Evolutionary conservation across 495 filamentous ascomycete species (phyloP).

Genomic region (Lentithecium fluviatile): DNA sequence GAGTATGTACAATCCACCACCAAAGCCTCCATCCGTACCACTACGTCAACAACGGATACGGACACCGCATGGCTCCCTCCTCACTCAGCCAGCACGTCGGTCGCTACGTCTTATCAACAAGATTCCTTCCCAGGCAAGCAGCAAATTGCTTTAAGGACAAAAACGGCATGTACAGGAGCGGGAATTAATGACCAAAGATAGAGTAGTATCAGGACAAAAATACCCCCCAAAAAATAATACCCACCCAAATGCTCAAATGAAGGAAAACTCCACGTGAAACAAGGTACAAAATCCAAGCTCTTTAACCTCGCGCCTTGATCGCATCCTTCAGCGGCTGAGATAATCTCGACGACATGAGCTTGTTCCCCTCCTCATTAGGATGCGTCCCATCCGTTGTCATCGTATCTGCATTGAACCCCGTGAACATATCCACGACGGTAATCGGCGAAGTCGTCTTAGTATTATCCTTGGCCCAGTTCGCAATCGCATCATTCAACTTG

Average conservation of each 20-base stretch:
- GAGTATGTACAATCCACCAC: too few relatives aligned
- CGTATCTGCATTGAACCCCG: constrained; percentile 15
- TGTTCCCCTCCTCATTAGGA: constrained; percentile 20
- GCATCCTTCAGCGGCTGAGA: constrained; percentile 5
- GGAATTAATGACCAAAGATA: too few relatives aligned
- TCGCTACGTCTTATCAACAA: too few relatives aligned
- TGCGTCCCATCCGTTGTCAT: constrained; percentile 30
- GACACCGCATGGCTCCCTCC: too few relatives aligned
- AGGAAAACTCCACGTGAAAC: too few relatives aligned
- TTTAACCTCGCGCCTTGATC: constrained; percentile 23
- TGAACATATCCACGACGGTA: constrained; percentile 21
- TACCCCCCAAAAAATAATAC: neutral
- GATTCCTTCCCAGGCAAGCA: too few relatives aligned
- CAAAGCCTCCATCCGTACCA: too few relatives aligned
- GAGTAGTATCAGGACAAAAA: neutral
- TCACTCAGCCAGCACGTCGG: too few relatives aligned
- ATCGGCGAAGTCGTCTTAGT: constrained; percentile 6
- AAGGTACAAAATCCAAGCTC: constrained; percentile 10
- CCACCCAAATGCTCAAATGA: neutral
- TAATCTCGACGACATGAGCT: constrained; percentile 21
- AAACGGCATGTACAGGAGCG: too few relatives aligned
- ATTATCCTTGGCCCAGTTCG: constrained; percentile 14
- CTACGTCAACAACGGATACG: too few relatives aligned
- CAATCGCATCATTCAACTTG: constrained; percentile 1
- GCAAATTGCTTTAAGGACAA: too few relatives aligned